Base-by-base conservation (phyloP, 1,139 yeast species). In the Geotrichum histeridarum region DNA sequence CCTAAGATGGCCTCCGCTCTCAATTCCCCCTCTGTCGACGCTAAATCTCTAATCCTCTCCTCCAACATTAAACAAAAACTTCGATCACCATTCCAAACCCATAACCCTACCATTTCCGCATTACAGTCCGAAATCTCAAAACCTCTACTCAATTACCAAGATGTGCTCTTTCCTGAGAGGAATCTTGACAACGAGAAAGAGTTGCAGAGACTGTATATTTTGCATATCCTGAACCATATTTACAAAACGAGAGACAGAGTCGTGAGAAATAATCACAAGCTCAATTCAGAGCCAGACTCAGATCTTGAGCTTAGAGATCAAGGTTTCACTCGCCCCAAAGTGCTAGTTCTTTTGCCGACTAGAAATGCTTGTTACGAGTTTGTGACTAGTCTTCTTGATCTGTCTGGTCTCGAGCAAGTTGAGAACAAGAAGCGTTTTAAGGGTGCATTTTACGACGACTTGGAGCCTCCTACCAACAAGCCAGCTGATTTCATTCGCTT, bases 251-350 rank as follows among this genome's bases (percentile, higher is more conserved):
- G 97, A 66, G 96, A 90, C 67, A 74, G 84, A 32, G 79, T 91
- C 22, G 65, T 91, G 61, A 86, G 86, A 66, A 85, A 93, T 69
- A 87, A 84, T 60, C 78, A 79, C 46, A 83, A 80, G 63, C 70
- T 84, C 50, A 73, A 75, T 31, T 66, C 71, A 12, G 67, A 71
- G n/a, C 74, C 72, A 11, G 82, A 77, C 56, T 71, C 70, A 4
- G 74, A 72, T 15, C 73, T 76, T 33, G 96, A 89, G 63, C 76
- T 79, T 58, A 74, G 95, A 57, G 99, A 93, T 68, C 99, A 93
- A 69, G 98, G 99, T 14, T 94, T 90, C 66, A 91, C 97, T 0
- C 78, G 98, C 58, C 96, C 99, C 0, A 91, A 90, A 65, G 91
- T 86, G 1, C 73, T 93, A 55, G 81, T 93, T 5, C 71, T 93